Base-by-base conservation (phyloP, 257 asterid species). In the Solanum sitiens region DNA sequence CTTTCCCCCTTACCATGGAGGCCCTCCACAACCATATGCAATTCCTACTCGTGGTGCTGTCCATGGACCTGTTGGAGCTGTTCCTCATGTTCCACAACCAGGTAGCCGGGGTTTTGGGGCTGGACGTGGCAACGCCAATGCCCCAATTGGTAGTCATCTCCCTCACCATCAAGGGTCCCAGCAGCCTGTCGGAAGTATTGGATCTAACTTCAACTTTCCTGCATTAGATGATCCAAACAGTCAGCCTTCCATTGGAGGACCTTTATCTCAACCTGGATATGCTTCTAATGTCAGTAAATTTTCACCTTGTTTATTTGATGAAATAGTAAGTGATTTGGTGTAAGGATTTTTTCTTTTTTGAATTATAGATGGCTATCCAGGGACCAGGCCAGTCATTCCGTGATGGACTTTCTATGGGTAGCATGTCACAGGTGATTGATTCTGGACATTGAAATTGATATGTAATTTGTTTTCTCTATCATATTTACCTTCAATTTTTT, bases 41-140 rank as follows among this genome's bases (percentile, higher is more conserved):
- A 97, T 97, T 87, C 99, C 99, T 53, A 89, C 95, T 80, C 99
- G 98, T 87, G 96, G 98, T 83, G 96, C 98, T 84, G 98, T 94
- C 76, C 99, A 96, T 92, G 99, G 99, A 37, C 98, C 98, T 87
- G 98, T 95, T 89, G 99, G 99, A 63, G 92, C 97, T 44, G 94
- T 92, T 76, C 98, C 99, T 86, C 99, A 97, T 91, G 91, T 94
- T 89, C 99, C 99, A 65, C 98, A 94, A 87, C 93, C 98, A n/a
- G 99, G 98, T 88, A 97, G 90, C 91, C 93, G 95, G 75, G 99
- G 99, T 76, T 97, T 97, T 90, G 98, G 98, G 74, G 93, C 95
- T 63, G 99, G 99, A 61, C 98, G 98, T 79, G 99, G 99, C 65
- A 95, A 88, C 90, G 87, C 95, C 70, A 93, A 95, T 89, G 93